These are phyloP conservation scores for Phascolomyces articulosus DNA, from an alignment of 371 early-diverging fungal genomes.

Conservation along the genomic window DNA sequence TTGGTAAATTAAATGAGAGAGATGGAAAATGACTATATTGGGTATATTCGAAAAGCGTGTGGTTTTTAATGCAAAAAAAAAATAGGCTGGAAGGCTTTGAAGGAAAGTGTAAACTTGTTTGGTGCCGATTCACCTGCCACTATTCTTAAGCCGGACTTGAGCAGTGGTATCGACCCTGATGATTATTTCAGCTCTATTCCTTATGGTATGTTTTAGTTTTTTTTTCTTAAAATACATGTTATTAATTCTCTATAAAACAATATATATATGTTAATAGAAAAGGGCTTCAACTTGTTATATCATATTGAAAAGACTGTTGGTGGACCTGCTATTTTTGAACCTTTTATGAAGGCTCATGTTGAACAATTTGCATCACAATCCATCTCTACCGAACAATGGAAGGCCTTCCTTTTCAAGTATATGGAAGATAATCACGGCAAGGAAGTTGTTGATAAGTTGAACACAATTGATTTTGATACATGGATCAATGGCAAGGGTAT, in stretches of 20 bases:
- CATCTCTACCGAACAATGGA: slow-evolving; percentile 89
- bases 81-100: slow-evolving; percentile 70
- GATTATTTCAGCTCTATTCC: slow-evolving; percentile 93
- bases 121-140: slow-evolving; percentile 80
- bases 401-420: slow-evolving; percentile 78
- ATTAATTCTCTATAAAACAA: not conserved
- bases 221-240: not conserved
- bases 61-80: not conserved
- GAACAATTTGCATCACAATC: slow-evolving; percentile 84
- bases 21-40: not conserved
- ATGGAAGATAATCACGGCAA: slow-evolving; percentile 63
- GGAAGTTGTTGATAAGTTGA: slow-evolving; percentile 68
- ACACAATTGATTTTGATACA: slow-evolving; percentile 84
- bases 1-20: slow-evolving; percentile 49
- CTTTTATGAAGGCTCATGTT: slow-evolving; percentile 86
- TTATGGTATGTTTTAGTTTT: slow-evolving; percentile 64
- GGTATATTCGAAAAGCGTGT: not conserved
- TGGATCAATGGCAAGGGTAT: slow-evolving; percentile 90
- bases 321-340: slow-evolving; percentile 81
- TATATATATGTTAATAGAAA: slow-evolving; percentile 47
- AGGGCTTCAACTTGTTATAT: slow-evolving; percentile 93
- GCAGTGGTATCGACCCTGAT: slow-evolving; percentile 88
- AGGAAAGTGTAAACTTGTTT: slow-evolving; percentile 80
- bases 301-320: slow-evolving; percentile 90
- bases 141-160: slow-evolving; percentile 76